Evolutionary conservation across 2,329 filamentous ascomycete species (phyloP).

Genomic region (Thyridium curvatum): DNA sequence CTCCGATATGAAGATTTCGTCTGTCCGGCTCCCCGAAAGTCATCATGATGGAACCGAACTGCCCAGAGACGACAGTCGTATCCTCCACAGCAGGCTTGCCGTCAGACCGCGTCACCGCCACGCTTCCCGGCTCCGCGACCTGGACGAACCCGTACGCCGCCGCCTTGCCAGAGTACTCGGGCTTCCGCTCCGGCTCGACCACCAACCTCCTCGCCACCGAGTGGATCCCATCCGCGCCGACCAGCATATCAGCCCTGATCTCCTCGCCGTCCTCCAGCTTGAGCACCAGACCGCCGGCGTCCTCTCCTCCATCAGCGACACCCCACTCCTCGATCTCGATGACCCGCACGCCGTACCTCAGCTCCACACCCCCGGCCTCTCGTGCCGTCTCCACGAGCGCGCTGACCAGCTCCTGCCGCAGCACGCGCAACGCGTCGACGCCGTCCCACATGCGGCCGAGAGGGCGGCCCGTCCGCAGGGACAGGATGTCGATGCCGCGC

Average conservation of each 20-base stretch:
- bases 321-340: constrained; percentile 8
- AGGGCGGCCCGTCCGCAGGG: constrained; percentile 16
- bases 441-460: constrained; percentile 16
- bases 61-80: constrained; percentile 12
- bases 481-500: constrained; percentile 18
- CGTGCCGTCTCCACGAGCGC: constrained; percentile 11
- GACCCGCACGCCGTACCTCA: constrained; percentile 12
- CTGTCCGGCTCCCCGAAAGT: constrained; percentile 12
- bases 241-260: constrained; percentile 14
- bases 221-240: constrained; percentile 17
- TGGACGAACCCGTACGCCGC: constrained; percentile 13
- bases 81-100: constrained; percentile 13
- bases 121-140: constrained; percentile 2
- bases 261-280: constrained; percentile 3
- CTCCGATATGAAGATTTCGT: constrained; percentile 10
- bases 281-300: not conserved
- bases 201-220: constrained; percentile 9
- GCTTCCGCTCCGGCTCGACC: constrained; percentile 7
- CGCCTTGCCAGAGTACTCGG: constrained; percentile 7
- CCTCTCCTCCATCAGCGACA: not conserved
- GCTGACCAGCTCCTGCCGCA: constrained; percentile 17
- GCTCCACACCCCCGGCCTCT: constrained; percentile 4
- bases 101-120: constrained; percentile 3
- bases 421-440: constrained; percentile 17
- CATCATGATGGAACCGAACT: constrained; percentile 12